phyloP scores from a whole-genome alignment of 768 basidiomycete species.

The Amanita rimosa region DNA sequence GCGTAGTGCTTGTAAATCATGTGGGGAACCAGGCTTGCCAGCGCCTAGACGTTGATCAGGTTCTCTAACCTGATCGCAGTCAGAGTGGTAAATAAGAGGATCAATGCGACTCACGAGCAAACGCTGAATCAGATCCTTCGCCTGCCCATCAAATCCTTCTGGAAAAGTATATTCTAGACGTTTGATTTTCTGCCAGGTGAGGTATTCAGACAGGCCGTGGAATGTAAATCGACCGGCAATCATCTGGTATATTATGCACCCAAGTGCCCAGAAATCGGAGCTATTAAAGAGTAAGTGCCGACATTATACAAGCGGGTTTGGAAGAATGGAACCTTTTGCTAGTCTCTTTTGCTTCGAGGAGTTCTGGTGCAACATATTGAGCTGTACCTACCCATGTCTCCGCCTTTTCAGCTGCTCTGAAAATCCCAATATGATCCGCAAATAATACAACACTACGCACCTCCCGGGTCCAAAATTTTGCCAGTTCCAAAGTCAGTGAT shows the following conservation, averaged over 20 bases:
- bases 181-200: conserved; percentile 93
- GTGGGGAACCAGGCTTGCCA: conserved; percentile 25
- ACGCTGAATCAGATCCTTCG: conserved; percentile 66
- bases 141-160: conserved; percentile 71
- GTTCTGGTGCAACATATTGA: conserved; percentile 83
- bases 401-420: conserved; percentile 28
- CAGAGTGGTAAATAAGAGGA: neutral
- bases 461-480: conserved; percentile 42
- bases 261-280: conserved; percentile 93
- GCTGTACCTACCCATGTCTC: conserved; percentile 85
- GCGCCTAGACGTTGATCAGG: conserved; percentile 53
- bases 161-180: conserved; percentile 81
- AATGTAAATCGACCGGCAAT: conserved; percentile 89
- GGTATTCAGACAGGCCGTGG: conserved; percentile 81
- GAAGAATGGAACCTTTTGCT: conserved; percentile 54
- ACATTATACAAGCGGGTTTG: neutral
- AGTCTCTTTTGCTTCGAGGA: conserved; percentile 63
- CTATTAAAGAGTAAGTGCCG: conserved; percentile 25
- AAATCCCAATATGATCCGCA: conserved; percentile 19
- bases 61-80: conserved; percentile 35
- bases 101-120: conserved; percentile 48
- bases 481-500: conserved; percentile 98
- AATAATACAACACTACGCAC: conserved; percentile 17
- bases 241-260: conserved; percentile 91
- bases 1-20: conserved; percentile 37